Evolutionary conservation across 768 basidiomycete species (phyloP).

Genomic region (Boletellus ananas): DNA sequence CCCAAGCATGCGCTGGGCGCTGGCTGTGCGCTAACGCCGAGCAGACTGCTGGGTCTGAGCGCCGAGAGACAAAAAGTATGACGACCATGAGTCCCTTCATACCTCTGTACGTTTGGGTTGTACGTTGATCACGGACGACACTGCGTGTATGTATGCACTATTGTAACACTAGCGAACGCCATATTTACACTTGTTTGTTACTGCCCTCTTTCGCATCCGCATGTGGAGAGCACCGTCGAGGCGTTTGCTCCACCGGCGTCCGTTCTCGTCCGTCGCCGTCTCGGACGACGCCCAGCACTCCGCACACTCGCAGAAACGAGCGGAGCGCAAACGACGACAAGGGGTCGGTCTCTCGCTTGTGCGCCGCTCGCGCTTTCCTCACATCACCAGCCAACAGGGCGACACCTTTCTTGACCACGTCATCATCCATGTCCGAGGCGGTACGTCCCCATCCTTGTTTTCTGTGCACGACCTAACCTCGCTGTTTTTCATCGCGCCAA

Average conservation of each 20-base stretch:
- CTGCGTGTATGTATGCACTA: slow-evolving; percentile 2
- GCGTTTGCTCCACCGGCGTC: not conserved
- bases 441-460: slow-evolving; percentile 35
- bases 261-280: slow-evolving; percentile 20
- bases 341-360: slow-evolving; percentile 39
- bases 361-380: not conserved
- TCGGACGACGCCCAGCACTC: slow-evolving; percentile 17
- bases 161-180: not conserved
- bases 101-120: not conserved
- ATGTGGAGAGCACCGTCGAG: slow-evolving; percentile 11
- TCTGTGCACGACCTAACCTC: not conserved
- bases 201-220: not conserved
- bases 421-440: slow-evolving; percentile 73
- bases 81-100: not conserved
- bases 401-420: slow-evolving; percentile 80
- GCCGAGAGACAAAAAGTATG: slow-evolving; percentile 6
- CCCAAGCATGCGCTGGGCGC: not conserved
- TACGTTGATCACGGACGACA: no score
- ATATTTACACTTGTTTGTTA: slow-evolving; percentile 13
- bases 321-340: slow-evolving; percentile 76
- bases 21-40: slow-evolving; percentile 23
- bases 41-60: slow-evolving; percentile 23
- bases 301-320: slow-evolving; percentile 39
- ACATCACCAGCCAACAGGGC: slow-evolving; percentile 43
- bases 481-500: slow-evolving; percentile 22